Evolutionary conservation across 352 stramenopile genomes (phyloP), one percentile per base, ranked within the genome.

Genomic region (Pythium plurisporium): DNA sequence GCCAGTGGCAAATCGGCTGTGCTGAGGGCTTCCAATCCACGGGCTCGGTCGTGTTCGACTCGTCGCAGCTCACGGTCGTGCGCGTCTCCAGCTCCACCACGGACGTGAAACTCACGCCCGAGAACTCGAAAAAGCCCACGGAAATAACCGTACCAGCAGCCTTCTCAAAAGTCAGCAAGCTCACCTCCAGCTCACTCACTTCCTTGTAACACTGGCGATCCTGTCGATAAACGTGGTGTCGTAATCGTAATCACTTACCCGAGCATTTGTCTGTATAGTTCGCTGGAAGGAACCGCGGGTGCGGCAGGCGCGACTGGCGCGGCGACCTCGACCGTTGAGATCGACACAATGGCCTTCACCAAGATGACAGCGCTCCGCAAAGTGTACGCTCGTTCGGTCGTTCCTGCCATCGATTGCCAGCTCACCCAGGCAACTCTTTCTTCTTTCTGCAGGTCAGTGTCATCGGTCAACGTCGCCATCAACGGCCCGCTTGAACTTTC

Each of bases 251-350:
- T 36, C 9, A 36, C 31, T 36, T 14, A 36, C 14, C 2, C 31
- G 31, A 36, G 31, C 9, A n/a, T n/a, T 41, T 11, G 15, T 36
- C 44, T 11, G 5, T 46, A 20, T 9, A 52, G 53, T 17, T 54
- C 27, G 19, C 7, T 46, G 2, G 22, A 53, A 27, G 27, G 20
- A 5, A 17, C n/a, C 5, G 34, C 30, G 7, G 29, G 27, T n/a
- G 20, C 31, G 22, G n/a, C n/a, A n/a, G n/a, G n/a, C n/a, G n/a
- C n/a, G n/a, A n/a, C n/a, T n/a, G n/a, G n/a, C n/a, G n/a, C n/a
- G n/a, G n/a, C n/a, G n/a, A n/a, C n/a, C n/a, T n/a, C n/a, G n/a
- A 53, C 14, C 33, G 33, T 61, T 14, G 41, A 61, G 53, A 41
- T 61, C 53, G 53, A 52, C 34, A 15, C 19, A 6, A 29, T 22